Evolutionary conservation across 2,329 filamentous ascomycete species (phyloP), one percentile per base, ranked within the genome.

Genomic region (Penicillium psychrosexuale): DNA sequence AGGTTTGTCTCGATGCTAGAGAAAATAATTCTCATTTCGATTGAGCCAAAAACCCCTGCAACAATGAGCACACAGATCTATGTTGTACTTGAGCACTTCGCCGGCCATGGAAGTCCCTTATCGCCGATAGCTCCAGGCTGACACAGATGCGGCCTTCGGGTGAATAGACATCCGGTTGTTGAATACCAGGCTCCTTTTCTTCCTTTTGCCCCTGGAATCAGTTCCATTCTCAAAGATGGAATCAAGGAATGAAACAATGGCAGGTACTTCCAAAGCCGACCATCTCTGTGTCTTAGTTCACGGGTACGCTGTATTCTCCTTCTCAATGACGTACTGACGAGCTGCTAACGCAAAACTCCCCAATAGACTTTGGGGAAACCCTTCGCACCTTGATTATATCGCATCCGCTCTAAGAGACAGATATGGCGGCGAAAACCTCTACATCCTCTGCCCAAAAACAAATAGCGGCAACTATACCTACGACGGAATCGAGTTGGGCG

Each of bases 401-500:
- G 78, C 77, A 28, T 73, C 77, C 2, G 75, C 80, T 3, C 71
- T 87, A 8, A 75, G 75, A 52, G 75, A 81, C 19, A 73, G 76
- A 56, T 75, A 82, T 60, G 66, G 75, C 5, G 75, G 79, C 47
- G 77, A 82, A 43, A 66, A 74, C 39, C 69, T 86, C n/a, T 77
- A 84, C 57, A 77, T 86, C 38, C 74, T 86, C 12, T 75, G 80
- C 7, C 77, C 79, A 8, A 81, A 81, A 65, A 76, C 78, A 59
- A 86, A 86, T 59, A 72, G 78, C 30, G 80, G 83, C 36, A 80
- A 74, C 59, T 80, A 81, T 65, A 86, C 83, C 9, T 86, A 86
- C 67, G 84, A 86, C 71, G 84, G 86, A 59, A 84, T 89, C 61
- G 86, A 89, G 62, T 74, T 86, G 8, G 86, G 87, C 56, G 88